Conservation (phyloP, 768 basidiomycete genomes). For the Leucogyrophana mollusca region DNA sequence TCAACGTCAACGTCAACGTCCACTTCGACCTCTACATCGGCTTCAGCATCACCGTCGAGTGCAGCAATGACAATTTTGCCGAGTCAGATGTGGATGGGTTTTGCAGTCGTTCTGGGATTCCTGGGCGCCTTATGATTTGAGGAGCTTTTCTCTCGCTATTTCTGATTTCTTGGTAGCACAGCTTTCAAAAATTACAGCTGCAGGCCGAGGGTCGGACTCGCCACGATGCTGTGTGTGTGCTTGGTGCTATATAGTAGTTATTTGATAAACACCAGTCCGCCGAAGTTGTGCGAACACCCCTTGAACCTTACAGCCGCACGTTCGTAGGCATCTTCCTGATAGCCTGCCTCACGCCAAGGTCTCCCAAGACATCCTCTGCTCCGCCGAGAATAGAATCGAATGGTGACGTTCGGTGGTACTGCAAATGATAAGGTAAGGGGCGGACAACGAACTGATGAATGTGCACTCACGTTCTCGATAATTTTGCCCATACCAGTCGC, state of each 20-base stretch:
- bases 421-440: constrained; percentile 2
- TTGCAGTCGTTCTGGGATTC: neutral
- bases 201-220: too few relatives aligned
- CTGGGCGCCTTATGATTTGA: too few relatives aligned
- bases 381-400: constrained; percentile 87
- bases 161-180: too few relatives aligned
- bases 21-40: neutral
- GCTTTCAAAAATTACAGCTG: too few relatives aligned
- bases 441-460: neutral
- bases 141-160: too few relatives aligned
- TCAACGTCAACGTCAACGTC: neutral
- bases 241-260: too few relatives aligned
- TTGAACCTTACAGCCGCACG: constrained; percentile 34
- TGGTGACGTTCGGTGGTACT: constrained; percentile 82
- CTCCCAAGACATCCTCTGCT: constrained; percentile 71
- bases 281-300: too few relatives aligned
- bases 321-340: constrained; percentile 66
- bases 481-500: constrained; percentile 83
- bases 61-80: neutral
- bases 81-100: neutral
- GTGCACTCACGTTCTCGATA: constrained; percentile 67
- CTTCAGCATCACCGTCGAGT: neutral
- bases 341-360: constrained; percentile 72
- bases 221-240: too few relatives aligned
- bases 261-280: too few relatives aligned